Evolutionary conservation across 768 basidiomycete genomes (phyloP), one percentile per base, ranked within the genome.

Genomic region (Amanita rimosa): DNA sequence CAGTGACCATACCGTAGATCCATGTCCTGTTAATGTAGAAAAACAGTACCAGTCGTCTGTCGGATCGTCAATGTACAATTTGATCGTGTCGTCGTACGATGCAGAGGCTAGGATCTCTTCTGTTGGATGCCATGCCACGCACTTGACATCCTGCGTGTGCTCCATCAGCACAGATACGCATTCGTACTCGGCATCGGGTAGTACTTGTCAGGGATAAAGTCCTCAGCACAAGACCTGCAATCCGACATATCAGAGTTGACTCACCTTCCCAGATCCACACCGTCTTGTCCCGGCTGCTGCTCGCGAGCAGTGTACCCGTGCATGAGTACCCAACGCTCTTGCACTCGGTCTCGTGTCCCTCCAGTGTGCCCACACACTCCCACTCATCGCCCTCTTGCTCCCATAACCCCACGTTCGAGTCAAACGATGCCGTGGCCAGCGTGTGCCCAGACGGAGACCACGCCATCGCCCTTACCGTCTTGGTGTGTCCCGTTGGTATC

Each of bases 181-280:
- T 57, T 97, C 94, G 52, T 95, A 96, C 55, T 98, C 94, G 11
- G 81, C 70, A 59, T 97, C 92, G 8, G 92, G 91, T 49, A 87
- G 84, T 1, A 87, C 94, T 26, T 94, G 55, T 17, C 26, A n/a
- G n/a, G n/a, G n/a, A n/a, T n/a, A n/a, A n/a, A n/a, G 54, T 19
- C 31, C 41, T 29, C 14, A 33, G 27, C 27, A 19, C 33, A 19
- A 27, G 21, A n/a, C n/a, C n/a, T 16, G 7, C 17, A 17, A 9
- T 10, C 3, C 5, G 11, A 10, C 6, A 39, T 11, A 29, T 42
- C 8, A n/a, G n/a, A n/a, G 3, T 3, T 3, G 6, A 52, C 61
- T 44, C 57, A 85, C 94, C 91, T 74, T 97, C 95, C 95, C 96
- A 99, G 31, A 99, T 78, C 96, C 96, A 98, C 0, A 98, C 93